Base-by-base conservation (phyloP, 2,329 filamentous ascomycete genomes). In the Achaetomium macrosporum region DNA sequence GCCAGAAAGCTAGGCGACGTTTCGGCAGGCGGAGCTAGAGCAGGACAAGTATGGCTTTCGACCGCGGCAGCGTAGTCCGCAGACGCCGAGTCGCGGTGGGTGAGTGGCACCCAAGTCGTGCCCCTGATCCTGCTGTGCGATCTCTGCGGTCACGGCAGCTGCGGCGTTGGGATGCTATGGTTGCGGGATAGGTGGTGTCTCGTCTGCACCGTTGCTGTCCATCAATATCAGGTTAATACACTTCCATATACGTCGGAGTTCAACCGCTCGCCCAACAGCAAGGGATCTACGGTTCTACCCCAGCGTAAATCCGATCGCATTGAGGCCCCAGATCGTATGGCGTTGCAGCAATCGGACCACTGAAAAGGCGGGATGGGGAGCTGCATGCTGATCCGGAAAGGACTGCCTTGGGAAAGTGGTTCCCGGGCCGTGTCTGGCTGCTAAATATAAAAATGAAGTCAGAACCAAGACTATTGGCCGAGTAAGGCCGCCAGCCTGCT, bases 341-440 rank as follows among this genome's bases (percentile, higher is more conserved):
- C 16, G 31, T 49, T 31, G 42, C 39, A 17, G 15, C 36, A 41
- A 48, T 50, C 48, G 47, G 9, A 5, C 48, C 42, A 51, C 16
- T 33, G 16, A 16, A 17, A 20, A 42, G 31, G 42, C 39, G 13
- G 30, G n/a, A 20, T 13, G 25, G 30, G 7, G 15, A 16, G 13
- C 33, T 17, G 40, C 20, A 33, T 31, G n/a, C 29, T 29, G 16
- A 13, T 12, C 31, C 20, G 41, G 19, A 33, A 43, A 31, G 49
- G 20, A 47, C 35, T 31, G 20, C 5, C 29, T 19, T 35, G 30
- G 51, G 17, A 11, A 37, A n/a, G 9, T 41, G 20, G 48, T 45
- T 54, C 51, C 51, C 51, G 56, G 54, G 54, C 54, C 56, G 56
- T 43, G 48, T 49, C 29, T 30, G 20, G 36, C 25, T 52, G 47